phyloP scores from a whole-genome alignment of 2,329 filamentous ascomycete species.

The Davidsoniella neocaledoniae region DNA sequence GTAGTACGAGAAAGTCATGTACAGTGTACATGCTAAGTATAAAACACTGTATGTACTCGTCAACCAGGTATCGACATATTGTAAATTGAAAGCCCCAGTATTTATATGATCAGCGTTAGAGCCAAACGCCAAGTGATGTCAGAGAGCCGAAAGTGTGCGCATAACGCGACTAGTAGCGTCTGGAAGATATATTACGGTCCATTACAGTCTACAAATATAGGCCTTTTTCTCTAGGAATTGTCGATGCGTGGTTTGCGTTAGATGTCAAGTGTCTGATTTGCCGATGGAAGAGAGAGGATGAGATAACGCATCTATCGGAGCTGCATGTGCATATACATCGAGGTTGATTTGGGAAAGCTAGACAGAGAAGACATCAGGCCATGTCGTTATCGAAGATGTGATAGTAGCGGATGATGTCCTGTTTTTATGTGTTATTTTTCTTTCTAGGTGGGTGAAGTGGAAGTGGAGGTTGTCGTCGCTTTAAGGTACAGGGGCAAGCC shows the following conservation, averaged over 20 bases:
- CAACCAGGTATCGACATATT: not conserved
- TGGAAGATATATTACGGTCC: no score
- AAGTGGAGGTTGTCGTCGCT: slow-evolving; percentile 13
- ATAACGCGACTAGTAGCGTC: no score
- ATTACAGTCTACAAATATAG: no score
- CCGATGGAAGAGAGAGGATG: not conserved
- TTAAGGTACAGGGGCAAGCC: slow-evolving; percentile 9
- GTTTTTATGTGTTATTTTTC: not conserved
- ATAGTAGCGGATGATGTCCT: not conserved
- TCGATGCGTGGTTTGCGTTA: no score
- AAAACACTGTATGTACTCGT: not conserved
- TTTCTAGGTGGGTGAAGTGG: no score
- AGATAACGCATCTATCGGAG: no score
- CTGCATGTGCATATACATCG: no score
- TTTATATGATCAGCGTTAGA: not conserved
- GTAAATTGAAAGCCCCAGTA: not conserved
- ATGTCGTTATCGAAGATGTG: not conserved
- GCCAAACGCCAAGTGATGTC: slow-evolving; percentile 3
- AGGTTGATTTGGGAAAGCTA: no score
- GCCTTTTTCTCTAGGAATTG: no score
- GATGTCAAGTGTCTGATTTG: no score
- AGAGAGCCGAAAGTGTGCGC: not conserved
- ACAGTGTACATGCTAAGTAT: not conserved
- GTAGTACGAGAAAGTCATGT: slow-evolving; percentile 1
- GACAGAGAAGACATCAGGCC: not conserved